phyloP scores from a whole-genome alignment of 1,139 yeast genomes.

The Scheffersomyces lignicola region DNA sequence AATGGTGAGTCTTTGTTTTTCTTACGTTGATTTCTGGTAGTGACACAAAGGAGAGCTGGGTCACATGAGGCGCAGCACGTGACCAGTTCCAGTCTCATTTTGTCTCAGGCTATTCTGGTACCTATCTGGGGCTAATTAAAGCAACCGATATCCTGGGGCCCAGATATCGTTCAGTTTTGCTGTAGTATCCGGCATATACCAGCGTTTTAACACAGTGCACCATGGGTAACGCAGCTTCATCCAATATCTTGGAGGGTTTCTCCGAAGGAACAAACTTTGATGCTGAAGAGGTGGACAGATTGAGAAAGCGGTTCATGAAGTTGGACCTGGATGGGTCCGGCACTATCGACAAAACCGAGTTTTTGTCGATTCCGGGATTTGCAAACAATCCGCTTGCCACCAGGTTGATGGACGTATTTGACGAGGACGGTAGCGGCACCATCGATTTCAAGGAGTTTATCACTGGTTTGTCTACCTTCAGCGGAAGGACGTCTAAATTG shows the following conservation, averaged over 20 bases:
- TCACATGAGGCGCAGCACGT: no score
- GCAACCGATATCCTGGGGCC: no score
- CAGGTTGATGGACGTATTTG: conserved; percentile 91
- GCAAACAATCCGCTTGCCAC: conserved; percentile 86
- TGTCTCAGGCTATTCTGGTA: no score
- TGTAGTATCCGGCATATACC: no score
- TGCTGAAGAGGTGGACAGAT: conserved; percentile 85
- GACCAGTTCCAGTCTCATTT: no score
- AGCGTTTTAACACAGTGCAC: no score
- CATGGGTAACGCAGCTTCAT: conserved; percentile 69
- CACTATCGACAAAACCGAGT: conserved; percentile 86
- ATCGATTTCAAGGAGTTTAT: conserved; percentile 96
- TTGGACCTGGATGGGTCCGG: conserved; percentile 93
- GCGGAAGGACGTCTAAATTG: conserved; percentile 80
- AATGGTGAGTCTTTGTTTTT: no score
- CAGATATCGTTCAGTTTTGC: no score
- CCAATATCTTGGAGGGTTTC: conserved; percentile 64
- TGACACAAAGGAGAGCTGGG: no score
- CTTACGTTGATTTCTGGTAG: no score
- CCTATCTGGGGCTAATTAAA: no score
- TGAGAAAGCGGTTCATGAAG: conserved; percentile 92
- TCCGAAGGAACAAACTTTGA: conserved; percentile 83
- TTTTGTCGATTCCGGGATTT: conserved; percentile 90
- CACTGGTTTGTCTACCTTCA: conserved; percentile 84
- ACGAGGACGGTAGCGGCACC: conserved; percentile 88